phyloP scores from a whole-genome alignment of 2,329 filamentous ascomycete genomes.

The Ceratocystis lukuohia region DNA sequence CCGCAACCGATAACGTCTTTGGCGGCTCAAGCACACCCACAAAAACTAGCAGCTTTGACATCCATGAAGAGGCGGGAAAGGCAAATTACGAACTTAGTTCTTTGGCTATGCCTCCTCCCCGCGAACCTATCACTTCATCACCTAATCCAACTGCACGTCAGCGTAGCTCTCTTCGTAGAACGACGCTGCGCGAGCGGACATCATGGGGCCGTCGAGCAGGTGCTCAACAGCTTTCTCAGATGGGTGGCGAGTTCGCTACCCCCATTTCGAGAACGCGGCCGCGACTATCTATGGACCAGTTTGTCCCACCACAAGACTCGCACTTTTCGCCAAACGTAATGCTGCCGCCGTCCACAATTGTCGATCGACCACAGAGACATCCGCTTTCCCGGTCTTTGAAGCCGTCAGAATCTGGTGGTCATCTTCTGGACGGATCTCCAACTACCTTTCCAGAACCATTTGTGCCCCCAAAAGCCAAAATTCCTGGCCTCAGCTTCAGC shows the following conservation, averaged over 20 bases:
- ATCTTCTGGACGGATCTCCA: slow-evolving; percentile 57
- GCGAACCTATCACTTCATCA: slow-evolving; percentile 31
- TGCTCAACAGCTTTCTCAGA: slow-evolving; percentile 31
- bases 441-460: slow-evolving; percentile 18
- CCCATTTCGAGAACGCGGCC: slow-evolving; percentile 47
- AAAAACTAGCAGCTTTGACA: slow-evolving; percentile 20
- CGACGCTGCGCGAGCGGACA: slow-evolving; percentile 61
- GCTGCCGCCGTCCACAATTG: slow-evolving; percentile 26
- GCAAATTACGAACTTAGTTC: slow-evolving; percentile 42
- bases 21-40: slow-evolving; percentile 26
- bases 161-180: slow-evolving; percentile 67
- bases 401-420: slow-evolving; percentile 73
- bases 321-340: slow-evolving; percentile 41
- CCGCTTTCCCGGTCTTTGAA: slow-evolving; percentile 78
- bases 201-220: slow-evolving; percentile 49
- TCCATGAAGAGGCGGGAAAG: slow-evolving; percentile 28
- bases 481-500: slow-evolving; percentile 22
- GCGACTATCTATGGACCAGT: slow-evolving; percentile 67
- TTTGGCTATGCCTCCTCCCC: slow-evolving; percentile 24
- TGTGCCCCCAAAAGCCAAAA: slow-evolving; percentile 27
- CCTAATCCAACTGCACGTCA: slow-evolving; percentile 48
- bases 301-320: slow-evolving; percentile 45
- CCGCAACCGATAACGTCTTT: slow-evolving; percentile 55
- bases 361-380: slow-evolving; percentile 47
- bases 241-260: slow-evolving; percentile 44